Evolutionary conservation across 768 basidiomycete genomes (phyloP).

Genomic region (Tricholomella constricta): DNA sequence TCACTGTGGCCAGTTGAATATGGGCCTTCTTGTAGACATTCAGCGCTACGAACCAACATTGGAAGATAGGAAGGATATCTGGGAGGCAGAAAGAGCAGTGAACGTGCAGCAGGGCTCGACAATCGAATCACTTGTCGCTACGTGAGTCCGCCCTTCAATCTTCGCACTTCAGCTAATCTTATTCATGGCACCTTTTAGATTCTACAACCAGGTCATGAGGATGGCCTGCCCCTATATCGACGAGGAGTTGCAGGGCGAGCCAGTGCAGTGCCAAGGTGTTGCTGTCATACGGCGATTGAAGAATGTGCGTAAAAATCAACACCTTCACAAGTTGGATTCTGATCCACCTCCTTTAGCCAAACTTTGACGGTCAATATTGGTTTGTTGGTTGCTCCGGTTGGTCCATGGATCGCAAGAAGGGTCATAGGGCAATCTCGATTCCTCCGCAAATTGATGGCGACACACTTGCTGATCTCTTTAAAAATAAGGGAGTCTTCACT

Average conservation of each 20-base stretch:
- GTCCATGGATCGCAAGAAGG: not conserved
- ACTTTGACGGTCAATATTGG: not conserved
- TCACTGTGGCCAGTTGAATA: not conserved
- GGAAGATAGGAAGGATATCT: not conserved
- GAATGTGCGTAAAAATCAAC: no score
- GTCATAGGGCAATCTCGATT: not conserved
- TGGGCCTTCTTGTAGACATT: not conserved
- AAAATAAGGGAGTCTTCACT: not conserved
- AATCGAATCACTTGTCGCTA: not conserved
- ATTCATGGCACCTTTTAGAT: no score
- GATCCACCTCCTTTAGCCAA: no score
- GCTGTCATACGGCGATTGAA: not conserved
- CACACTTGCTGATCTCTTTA: not conserved
- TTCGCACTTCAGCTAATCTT: no score
- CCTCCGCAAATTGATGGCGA: not conserved
- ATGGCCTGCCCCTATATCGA: no score
- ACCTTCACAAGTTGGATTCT: no score
- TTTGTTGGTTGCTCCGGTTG: not conserved
- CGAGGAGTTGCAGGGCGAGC: not conserved
- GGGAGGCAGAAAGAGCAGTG: not conserved
- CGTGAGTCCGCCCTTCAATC: not conserved
- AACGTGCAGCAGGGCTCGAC: not conserved
- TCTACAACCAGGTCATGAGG: not conserved
- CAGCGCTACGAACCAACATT: not conserved
- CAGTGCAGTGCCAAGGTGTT: not conserved